Base-by-base conservation (phyloP, 2,329 filamentous ascomycete species). In the Cyclaneusma minus region DNA sequence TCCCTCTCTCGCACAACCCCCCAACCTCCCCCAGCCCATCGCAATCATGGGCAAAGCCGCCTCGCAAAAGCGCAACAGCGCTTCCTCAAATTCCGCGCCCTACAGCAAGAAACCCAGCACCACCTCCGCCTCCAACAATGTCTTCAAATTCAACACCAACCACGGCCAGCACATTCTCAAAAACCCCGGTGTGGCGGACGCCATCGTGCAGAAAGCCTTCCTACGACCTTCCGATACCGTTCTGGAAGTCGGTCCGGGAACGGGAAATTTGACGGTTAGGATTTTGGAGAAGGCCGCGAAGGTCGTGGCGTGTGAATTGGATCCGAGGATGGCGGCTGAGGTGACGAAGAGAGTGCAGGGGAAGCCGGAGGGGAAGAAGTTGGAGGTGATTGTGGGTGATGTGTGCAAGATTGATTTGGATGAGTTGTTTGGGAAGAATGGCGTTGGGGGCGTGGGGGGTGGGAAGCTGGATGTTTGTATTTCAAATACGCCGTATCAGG, bases 61-160 rank as follows among this genome's bases (percentile, higher is more conserved):
- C 30, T 30, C 33, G 7, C 32, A 30, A 22, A 50, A 49, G 38
- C 43, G 42, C 29, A 48, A 48, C 24, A 41, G 34, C 34, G 36
- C 42, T 2, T 29, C 38, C 4, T 15, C 37, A 13, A 19, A 29
- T 6, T 32, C 40, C 3, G 38, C 34, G 10, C 38, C 45, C 8
- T 44, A 49, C 25, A 28, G 44, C 12, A 43, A 46, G 40, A 40
- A 44, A 6, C 34, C 41, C 33, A 32, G 37, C 7, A 27, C 39
- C 7, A 46, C 46, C 31, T 42, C 54, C 3, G 55, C 54, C 25
- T 48, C 54, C 3, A 84, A 92, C 58, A 85, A 81, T 43, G 82
- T 94, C 53, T 95, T 95, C 69, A 92, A 91, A 51, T 92, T 94
- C 71, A 93, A 92, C 61, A 89, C 79, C 41, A 70, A 87, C 50